Evolutionary conservation across 352 stramenopile species (phyloP).

Genomic region (Phytophthora megakarya): DNA sequence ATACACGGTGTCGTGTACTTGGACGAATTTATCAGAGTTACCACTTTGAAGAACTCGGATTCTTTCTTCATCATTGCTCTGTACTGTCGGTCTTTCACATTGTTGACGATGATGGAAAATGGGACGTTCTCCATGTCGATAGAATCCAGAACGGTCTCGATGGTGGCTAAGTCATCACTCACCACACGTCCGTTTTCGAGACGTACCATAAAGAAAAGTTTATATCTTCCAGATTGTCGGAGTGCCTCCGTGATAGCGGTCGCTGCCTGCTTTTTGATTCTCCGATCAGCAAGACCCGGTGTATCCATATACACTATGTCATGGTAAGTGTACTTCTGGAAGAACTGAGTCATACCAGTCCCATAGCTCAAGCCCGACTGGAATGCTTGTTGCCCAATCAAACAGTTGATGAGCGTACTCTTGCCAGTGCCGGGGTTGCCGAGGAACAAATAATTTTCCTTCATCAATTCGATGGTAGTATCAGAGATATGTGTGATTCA

Average conservation of each 20-base stretch:
- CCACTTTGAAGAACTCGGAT: constrained; percentile 9
- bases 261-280: not conserved
- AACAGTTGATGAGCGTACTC: constrained; percentile 37
- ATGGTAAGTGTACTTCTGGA: constrained; percentile 17
- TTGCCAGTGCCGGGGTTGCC: constrained; percentile 32
- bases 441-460: constrained; percentile 24
- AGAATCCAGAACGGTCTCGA: constrained; percentile 25
- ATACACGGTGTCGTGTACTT: constrained; percentile 18
- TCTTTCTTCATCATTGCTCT: constrained; percentile 13
- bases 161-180: constrained; percentile 21
- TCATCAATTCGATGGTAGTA: too few relatives aligned
- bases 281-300: constrained; percentile 16
- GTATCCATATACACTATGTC: constrained; percentile 36
- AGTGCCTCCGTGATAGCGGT: constrained; percentile 23
- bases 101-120: constrained; percentile 31
- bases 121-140: constrained; percentile 16
- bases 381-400: constrained; percentile 11
- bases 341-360: constrained; percentile 15
- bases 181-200: constrained; percentile 27
- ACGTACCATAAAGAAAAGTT: constrained; percentile 39
- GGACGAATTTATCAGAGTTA: constrained; percentile 9
- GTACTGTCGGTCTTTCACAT: constrained; percentile 22
- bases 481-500: too few relatives aligned
- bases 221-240: constrained; percentile 20
- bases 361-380: constrained; percentile 18